phyloP scores from a whole-genome alignment of 495 filamentous ascomycete genomes.

The Penicillium pancosmium region DNA sequence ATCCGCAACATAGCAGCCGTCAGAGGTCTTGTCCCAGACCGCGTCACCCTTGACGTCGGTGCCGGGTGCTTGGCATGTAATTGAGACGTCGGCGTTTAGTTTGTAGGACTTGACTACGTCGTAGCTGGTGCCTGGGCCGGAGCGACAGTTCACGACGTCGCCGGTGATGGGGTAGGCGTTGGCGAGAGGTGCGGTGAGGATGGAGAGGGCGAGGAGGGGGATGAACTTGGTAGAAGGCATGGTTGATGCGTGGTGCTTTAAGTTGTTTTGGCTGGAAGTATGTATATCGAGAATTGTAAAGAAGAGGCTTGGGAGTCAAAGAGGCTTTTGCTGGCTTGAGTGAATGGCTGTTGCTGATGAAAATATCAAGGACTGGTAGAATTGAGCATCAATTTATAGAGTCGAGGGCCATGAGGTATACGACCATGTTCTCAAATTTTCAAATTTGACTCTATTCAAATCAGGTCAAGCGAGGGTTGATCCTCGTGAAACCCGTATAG shows the following conservation, averaged over 20 bases:
- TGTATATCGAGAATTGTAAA: too few species aligned
- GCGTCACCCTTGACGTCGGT: conserved; percentile 17
- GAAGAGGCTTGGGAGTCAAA: too few species aligned
- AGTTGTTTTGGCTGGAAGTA: too few species aligned
- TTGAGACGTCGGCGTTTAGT: conserved; percentile 11
- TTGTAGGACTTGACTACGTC: conserved; percentile 21
- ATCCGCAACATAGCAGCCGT: conserved; percentile 24
- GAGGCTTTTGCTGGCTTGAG: too few species aligned
- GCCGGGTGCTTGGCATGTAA: conserved; percentile 20
- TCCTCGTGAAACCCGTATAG: not conserved
- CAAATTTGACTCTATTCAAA: too few species aligned
- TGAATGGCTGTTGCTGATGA: not conserved
- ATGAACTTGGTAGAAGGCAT: not conserved
- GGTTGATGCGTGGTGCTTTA: too few species aligned
- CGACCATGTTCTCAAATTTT: too few species aligned
- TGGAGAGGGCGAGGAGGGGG: conserved; percentile 9
- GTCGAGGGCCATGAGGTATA: not conserved
- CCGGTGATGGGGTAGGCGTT: conserved; percentile 18
- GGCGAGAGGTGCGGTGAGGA: conserved; percentile 11
- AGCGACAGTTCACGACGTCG: conserved; percentile 18
- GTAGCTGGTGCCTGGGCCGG: conserved; percentile 22
- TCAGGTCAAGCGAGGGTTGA: not conserved
- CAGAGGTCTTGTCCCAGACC: conserved; percentile 22
- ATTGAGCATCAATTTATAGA: not conserved
- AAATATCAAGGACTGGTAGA: not conserved